phyloP scores from a whole-genome alignment of 2,329 filamentous ascomycete genomes.

The Decorospora gaudefroyi region DNA sequence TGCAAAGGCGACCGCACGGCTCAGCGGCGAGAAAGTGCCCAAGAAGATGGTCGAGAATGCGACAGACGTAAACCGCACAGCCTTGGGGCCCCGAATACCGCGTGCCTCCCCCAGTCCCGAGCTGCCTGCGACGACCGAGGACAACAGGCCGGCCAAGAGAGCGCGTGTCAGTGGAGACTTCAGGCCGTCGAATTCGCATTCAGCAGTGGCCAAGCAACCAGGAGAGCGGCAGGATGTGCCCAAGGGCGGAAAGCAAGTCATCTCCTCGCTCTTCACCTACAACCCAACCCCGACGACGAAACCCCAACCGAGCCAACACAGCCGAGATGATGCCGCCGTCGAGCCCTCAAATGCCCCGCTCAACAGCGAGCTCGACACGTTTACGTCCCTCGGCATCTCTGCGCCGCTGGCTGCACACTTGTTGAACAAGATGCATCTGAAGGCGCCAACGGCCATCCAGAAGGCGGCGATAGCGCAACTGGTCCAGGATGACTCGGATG shows the following conservation, averaged over 20 bases:
- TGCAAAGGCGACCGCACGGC: slow-evolving; percentile 48
- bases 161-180: slow-evolving; percentile 48
- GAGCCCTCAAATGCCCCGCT: slow-evolving; percentile 91
- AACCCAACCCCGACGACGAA: slow-evolving; percentile 76
- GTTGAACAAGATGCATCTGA: slow-evolving; percentile 81
- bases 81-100: slow-evolving; percentile 31
- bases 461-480: slow-evolving; percentile 84
- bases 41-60: slow-evolving; percentile 29
- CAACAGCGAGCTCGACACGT: slow-evolving; percentile 79
- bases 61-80: slow-evolving; percentile 39
- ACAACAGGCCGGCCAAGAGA: slow-evolving; percentile 41
- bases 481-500: slow-evolving; percentile 79
- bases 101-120: slow-evolving; percentile 25
- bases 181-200: slow-evolving; percentile 37
- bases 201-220: slow-evolving; percentile 32
- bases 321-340: slow-evolving; percentile 54
- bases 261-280: slow-evolving; percentile 90
- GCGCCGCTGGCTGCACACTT: slow-evolving; percentile 79
- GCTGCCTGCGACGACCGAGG: slow-evolving; percentile 11
- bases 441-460: slow-evolving; percentile 92
- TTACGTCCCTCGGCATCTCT: slow-evolving; percentile 83
- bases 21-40: slow-evolving; percentile 35
- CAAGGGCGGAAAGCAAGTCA: slow-evolving; percentile 64
- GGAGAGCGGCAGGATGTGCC: slow-evolving; percentile 43
- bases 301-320: slow-evolving; percentile 54